Evolutionary conservation across 306 rosid species (phyloP).

Genomic region (Vigna hirtella): DNA sequence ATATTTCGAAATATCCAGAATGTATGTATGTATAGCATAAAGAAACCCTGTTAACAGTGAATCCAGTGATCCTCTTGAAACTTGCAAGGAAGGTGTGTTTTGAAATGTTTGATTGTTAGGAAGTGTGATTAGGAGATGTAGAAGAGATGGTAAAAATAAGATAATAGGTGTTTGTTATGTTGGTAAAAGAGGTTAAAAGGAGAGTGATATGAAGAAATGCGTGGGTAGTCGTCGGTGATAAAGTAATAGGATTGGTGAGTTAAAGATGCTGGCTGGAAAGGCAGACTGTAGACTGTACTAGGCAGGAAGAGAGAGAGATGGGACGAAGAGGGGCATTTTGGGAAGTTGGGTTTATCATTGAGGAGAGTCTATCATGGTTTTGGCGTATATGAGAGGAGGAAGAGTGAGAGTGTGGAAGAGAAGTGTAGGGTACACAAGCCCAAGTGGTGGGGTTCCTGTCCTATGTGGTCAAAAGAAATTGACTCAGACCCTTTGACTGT

Average conservation of each 20-base stretch:
- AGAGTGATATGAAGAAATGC: not conserved
- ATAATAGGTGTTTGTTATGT: too few species aligned
- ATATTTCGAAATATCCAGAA: too few species aligned
- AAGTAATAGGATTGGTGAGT: constrained; percentile 47
- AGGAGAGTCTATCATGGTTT: constrained; percentile 53
- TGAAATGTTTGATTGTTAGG: too few species aligned
- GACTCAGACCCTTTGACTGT: constrained; percentile 53
- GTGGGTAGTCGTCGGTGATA: constrained; percentile 41
- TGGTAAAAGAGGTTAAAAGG: too few species aligned
- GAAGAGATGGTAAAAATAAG: too few species aligned
- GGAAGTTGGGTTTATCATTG: constrained; percentile 34
- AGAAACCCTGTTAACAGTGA: too few species aligned
- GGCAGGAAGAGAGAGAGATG: constrained; percentile 29
- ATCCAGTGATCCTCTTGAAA: too few species aligned
- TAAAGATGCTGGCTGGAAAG: constrained; percentile 57
- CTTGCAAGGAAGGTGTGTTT: too few species aligned
- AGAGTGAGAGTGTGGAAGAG: not conserved
- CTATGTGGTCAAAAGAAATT: constrained; percentile 60
- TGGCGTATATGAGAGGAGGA: constrained; percentile 39
- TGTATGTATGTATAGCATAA: too few species aligned
- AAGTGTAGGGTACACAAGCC: not conserved
- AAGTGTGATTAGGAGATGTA: too few species aligned
- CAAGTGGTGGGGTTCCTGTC: constrained; percentile 47
- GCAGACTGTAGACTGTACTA: constrained; percentile 46
- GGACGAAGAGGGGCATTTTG: constrained; percentile 49